These are phyloP conservation scores for Paxillus rubicundulus DNA, from an alignment of 768 basidiomycete species.

Conservation along the genomic window DNA sequence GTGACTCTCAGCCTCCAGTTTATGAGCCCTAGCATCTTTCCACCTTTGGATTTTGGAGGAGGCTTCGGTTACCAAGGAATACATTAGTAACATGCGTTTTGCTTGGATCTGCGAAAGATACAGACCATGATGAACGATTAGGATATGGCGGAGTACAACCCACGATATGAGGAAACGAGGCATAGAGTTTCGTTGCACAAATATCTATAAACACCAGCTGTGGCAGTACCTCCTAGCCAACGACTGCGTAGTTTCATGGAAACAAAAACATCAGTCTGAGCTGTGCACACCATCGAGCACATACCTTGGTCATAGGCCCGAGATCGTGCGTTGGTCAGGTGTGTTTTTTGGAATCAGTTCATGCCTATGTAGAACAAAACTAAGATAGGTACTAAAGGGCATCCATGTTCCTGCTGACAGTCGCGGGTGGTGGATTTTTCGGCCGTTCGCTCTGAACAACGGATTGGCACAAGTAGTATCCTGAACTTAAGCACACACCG, in stretches of 20 bases:
- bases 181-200: conserved; percentile 23
- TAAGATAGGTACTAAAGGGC: too few species aligned
- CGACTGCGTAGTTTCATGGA: too few species aligned
- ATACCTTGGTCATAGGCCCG: too few species aligned
- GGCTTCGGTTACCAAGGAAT: conserved; percentile 46
- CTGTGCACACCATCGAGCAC: too few species aligned
- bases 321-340: too few species aligned
- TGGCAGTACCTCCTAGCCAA: not conserved
- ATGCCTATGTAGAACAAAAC: too few species aligned
- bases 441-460: too few species aligned
- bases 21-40: conserved; percentile 96
- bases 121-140: conserved; percentile 57
- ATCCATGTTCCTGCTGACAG: too few species aligned
- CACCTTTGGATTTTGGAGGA: conserved; percentile 96
- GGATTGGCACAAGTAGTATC: not conserved
- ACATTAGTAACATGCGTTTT: conserved; percentile 8
- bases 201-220: conserved; percentile 32
- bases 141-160: conserved; percentile 18
- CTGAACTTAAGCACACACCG: not conserved
- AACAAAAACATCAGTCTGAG: too few species aligned
- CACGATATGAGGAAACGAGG: conserved; percentile 26
- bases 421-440: too few species aligned
- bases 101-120: conserved; percentile 15
- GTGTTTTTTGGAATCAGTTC: too few species aligned
- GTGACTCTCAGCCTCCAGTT: conserved; percentile 98